Evolutionary conservation across 192 early-diverging fungal species (phyloP).

Genomic region (Linnemannia elongata): DNA sequence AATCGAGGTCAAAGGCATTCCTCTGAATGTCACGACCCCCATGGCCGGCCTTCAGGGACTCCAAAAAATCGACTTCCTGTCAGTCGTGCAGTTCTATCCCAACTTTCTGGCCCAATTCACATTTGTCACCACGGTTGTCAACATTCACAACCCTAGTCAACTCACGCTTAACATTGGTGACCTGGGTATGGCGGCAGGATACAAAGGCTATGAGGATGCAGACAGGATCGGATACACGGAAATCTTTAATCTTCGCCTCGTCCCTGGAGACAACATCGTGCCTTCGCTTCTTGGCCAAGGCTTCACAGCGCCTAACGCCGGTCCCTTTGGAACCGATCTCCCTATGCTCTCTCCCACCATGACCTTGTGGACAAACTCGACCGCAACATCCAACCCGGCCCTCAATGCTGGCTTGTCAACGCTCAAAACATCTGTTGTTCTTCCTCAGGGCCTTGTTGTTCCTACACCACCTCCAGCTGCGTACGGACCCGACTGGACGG

Average conservation of each 20-base stretch:
- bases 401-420: not conserved
- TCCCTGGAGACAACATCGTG: slow-evolving; percentile 15
- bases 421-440: not conserved
- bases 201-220: not conserved
- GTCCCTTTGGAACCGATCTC: no score
- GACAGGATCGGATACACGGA: not conserved
- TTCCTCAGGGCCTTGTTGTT: not conserved
- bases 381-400: slow-evolving; percentile 6
- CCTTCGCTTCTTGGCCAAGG: not conserved
- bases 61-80: slow-evolving; percentile 14
- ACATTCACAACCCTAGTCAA: slow-evolving; percentile 53
- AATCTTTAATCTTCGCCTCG: not conserved
- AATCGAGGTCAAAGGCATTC: slow-evolving; percentile 55
- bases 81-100: not conserved
- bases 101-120: no score
- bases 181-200: not conserved
- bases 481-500: not conserved
- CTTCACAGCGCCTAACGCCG: not conserved
- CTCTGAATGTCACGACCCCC: slow-evolving; percentile 50
- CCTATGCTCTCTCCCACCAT: no score
- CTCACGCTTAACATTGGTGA: slow-evolving; percentile 32
- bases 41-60: slow-evolving; percentile 48
- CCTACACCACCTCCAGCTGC: not conserved
- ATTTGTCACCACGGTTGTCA: not conserved
- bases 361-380: not conserved